Evolutionary conservation across 352 stramenopile species (phyloP), one percentile per base, ranked within the genome.

Genomic region (Phytophthora hybrid): DNA sequence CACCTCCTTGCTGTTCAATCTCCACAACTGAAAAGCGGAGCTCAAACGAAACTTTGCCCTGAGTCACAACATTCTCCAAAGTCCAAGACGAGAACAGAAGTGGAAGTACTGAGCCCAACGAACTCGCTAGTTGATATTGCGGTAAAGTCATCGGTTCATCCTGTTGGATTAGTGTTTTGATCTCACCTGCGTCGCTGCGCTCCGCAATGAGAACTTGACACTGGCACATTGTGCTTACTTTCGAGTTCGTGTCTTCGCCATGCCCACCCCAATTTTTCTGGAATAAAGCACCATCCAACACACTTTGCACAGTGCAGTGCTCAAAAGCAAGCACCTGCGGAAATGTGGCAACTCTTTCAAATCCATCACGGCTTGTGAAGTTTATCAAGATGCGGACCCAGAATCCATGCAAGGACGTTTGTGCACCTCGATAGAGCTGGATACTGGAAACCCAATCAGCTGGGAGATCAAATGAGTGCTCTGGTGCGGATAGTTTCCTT

Each of bases 251-350:
- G 16, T 32, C 41, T 29, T 67, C 31, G 13, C 44, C 39, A 19
- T 37, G 18, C 13, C 19, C 29, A 98, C 87, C 75, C 9, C 98
- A 77, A 65, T 94, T 97, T 54, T 78, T 84, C 26, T 95, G 78
- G 0, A 93, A 94, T 2, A 90, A 78, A 14, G 83, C 54, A n/a
- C 59, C 71, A 32, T 66, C 56, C 5, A 71, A 37, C 31, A 71
- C 46, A 53, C 13, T 59, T 58, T 71, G 46, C 7, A 52, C 5
- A 8, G 47, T n/a, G 23, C 72, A 71, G 19, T 51, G 44, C 37
- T 65, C 49, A 41, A 62, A 61, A 32, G 37, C 18, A n/a, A 75
- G 54, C 19, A 55, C 37, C 41, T 75, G 68, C 6, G 60, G 68
- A 32, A 74, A 62, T 13, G 32, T 32, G 14, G 29, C 54, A 51